phyloP scores from a whole-genome alignment of 2,329 filamentous ascomycete species.

The Fusarium cicatricum region DNA sequence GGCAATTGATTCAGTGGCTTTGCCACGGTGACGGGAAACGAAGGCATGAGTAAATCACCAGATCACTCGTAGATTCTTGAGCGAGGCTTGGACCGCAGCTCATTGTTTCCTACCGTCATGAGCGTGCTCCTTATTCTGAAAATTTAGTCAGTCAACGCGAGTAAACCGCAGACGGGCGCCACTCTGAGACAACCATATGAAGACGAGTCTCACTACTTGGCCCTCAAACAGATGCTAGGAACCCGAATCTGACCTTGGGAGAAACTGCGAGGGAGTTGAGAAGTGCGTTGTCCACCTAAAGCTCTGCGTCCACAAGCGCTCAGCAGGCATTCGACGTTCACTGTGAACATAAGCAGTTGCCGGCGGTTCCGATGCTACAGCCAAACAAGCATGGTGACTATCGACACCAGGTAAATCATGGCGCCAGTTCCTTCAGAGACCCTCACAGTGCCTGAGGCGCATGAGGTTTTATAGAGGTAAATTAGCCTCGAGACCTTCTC shows the following conservation, averaged over 20 bases:
- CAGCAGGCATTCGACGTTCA: neutral
- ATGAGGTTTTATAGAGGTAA: constrained; percentile 13
- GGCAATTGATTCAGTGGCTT: too few relatives aligned
- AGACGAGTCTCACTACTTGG: neutral
- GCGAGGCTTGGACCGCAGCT: too few relatives aligned
- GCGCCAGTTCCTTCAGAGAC: constrained; percentile 2
- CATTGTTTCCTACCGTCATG: too few relatives aligned
- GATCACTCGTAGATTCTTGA: too few relatives aligned
- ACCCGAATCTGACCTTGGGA: too few relatives aligned
- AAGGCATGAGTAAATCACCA: too few relatives aligned
- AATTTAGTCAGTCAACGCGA: too few relatives aligned
- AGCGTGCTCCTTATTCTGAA: too few relatives aligned
- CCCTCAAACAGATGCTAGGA: neutral
- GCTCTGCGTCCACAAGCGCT: neutral
- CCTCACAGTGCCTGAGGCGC: constrained; percentile 28
- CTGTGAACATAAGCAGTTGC: neutral
- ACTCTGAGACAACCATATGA: too few relatives aligned
- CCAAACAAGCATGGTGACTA: constrained; percentile 6
- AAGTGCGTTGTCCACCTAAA: neutral
- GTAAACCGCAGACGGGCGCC: too few relatives aligned
- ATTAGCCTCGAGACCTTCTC: constrained; percentile 8
- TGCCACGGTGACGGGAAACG: too few relatives aligned
- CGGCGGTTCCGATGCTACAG: constrained; percentile 12
- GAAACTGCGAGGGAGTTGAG: neutral
- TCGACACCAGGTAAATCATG: constrained; percentile 11